Evolutionary conservation across 2,329 filamentous ascomycete genomes (phyloP).

Genomic region (Camillea tinctor): DNA sequence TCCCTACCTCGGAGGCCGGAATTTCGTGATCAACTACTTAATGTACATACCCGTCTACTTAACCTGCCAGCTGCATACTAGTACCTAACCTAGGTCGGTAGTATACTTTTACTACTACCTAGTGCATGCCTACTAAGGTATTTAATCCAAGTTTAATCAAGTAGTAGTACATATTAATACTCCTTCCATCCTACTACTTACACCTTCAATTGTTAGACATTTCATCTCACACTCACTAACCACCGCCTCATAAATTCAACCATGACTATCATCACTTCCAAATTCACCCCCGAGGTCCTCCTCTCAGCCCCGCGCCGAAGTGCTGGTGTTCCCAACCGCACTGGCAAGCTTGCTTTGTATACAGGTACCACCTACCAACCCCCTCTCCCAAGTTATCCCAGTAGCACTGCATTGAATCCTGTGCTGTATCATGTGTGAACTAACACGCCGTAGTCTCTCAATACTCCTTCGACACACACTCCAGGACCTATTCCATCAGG

Average conservation of each 20-base stretch:
- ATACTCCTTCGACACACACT: conserved; percentile 78
- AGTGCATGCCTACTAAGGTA: no score
- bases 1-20: not conserved
- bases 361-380: conserved; percentile 41
- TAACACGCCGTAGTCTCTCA: conserved; percentile 54
- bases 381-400: not conserved
- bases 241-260: conserved; percentile 18
- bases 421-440: conserved; percentile 25
- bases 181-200: not conserved
- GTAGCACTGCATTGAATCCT: not conserved
- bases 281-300: conserved; percentile 75
- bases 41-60: no score
- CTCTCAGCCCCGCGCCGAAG: conserved; percentile 74
- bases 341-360: conserved; percentile 64
- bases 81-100: no score
- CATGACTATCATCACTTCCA: conserved; percentile 70
- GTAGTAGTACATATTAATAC: no score
- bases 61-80: no score
- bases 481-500: conserved; percentile 65
- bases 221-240: not conserved
- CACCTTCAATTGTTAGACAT: not conserved
- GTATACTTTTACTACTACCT: no score
- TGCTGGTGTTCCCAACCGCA: conserved; percentile 65
- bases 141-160: no score
- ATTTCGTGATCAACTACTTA: no score